Base-by-base conservation (phyloP, 768 basidiomycete genomes). In the Candolleomyces aberdarensis region DNA sequence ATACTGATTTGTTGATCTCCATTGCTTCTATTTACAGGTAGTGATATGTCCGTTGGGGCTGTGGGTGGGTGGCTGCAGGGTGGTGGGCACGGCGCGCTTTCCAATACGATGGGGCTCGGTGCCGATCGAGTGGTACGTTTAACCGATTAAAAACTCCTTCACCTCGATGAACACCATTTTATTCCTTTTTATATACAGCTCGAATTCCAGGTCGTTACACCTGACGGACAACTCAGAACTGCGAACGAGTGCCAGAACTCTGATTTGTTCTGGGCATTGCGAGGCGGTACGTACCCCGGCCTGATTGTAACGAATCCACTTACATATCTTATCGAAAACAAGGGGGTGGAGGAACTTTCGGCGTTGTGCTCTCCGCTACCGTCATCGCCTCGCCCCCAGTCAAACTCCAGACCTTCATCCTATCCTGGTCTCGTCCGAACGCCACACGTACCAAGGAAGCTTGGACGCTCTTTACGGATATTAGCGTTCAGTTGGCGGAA, bases 231-330 rank as follows among this genome's bases (percentile, higher is more conserved):
- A n/a, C 65, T 70, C 58, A 72, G 74, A 22, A 73, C 73, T 7
- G 80, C 72, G 13, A 82, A 80, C 64, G 70, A 68, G 4, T 74
- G 73, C 63, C 77, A 79, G 61, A 78, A 81, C 56, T 20, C 63
- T 3, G 80, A 83, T 63, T 70, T 82, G 1, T 81, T 80, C 68
- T 82, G 72, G 62, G 80, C 80, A 0, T 67, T 82, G 9, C 76
- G 80, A 31, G 80, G 81, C 5, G 80, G 80, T 63, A 53, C 5
- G 62, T 49, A 29, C 31, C 26, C 26, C 26, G 26, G 26, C 26
- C 26, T 26, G 26, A 26, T 26, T 36, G 36, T 7, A 36, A 36
- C 11, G 36, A 36, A 36, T 8, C 36, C 8, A 11, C 36, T 36
- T 36, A 36, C 36, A 36, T 36, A 36, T 26, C 26, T 26, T 26